Conservation (phyloP, 257 asterid species). For the Knoxia roxburghii region DNA sequence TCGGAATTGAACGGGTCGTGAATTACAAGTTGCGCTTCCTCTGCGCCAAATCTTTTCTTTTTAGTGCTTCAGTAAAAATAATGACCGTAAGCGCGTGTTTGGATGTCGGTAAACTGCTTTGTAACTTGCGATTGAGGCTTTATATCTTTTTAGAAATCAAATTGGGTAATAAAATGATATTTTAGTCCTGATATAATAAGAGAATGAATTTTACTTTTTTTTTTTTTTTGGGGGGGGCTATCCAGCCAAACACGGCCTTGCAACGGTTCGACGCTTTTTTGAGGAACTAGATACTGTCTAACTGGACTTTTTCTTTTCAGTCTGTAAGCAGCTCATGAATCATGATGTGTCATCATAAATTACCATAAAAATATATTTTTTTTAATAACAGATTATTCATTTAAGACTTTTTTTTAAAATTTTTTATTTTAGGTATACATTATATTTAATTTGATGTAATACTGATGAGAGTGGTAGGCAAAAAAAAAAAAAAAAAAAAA, state of each 20-base stretch:
- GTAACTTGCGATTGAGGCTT: neutral
- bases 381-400: too few species aligned
- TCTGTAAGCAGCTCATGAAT: neutral
- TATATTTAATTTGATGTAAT: too few species aligned
- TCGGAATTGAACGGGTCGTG: conserved; percentile 5
- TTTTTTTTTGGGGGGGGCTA: neutral
- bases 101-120: neutral
- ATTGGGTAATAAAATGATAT: neutral
- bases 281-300: conserved; percentile 8
- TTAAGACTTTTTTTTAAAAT: too few species aligned
- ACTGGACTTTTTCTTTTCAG: neutral
- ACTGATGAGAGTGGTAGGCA: too few species aligned
- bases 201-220: neutral
- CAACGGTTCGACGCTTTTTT: neutral
- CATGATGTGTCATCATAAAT: too few species aligned
- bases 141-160: neutral
- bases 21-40: neutral
- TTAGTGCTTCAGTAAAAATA: neutral
- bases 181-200: too few species aligned
- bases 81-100: conserved; percentile 23
- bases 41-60: conserved; percentile 3
- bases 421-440: too few species aligned
- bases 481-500: too few species aligned
- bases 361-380: too few species aligned
- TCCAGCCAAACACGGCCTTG: conserved; percentile 10